A percentile compares a stretch with the other conserved stretches of the same genome.
These are phyloP conservation scores for Pseudozyma sp. DNA, from an alignment of 1,284 basidiomycete species.

Conservation along the genomic window DNA sequence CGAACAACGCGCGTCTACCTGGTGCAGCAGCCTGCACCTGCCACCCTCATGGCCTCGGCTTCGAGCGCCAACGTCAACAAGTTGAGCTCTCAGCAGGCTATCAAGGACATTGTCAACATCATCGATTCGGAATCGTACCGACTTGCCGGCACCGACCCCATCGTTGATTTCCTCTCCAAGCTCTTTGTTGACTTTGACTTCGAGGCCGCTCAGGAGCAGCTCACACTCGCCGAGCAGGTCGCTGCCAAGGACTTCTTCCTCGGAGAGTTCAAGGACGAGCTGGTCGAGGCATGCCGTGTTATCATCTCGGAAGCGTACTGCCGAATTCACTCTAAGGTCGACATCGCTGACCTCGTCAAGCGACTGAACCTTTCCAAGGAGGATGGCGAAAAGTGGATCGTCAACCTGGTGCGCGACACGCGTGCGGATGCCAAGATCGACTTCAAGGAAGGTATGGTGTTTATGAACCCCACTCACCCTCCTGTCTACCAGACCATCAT, in stretches of 20 bases:
- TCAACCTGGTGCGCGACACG: slow-evolving; percentile 96
- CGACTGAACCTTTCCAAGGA: slow-evolving; percentile 89
- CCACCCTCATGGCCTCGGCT: slow-evolving; percentile 45
- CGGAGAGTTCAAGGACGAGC: slow-evolving; percentile 86
- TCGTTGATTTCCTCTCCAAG: slow-evolving; percentile 91
- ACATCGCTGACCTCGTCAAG: slow-evolving; percentile 93
- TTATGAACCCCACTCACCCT: slow-evolving; percentile 88
- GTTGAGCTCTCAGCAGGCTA: slow-evolving; percentile 62
- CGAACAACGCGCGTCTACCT: slow-evolving; percentile 71
- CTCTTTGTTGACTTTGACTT: slow-evolving; percentile 94
- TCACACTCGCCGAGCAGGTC: slow-evolving; percentile 83
- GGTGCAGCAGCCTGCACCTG: slow-evolving; percentile 52
- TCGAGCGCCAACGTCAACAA: slow-evolving; percentile 53
- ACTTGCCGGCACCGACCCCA: slow-evolving; percentile 87
- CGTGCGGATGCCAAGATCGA: slow-evolving; percentile 98
- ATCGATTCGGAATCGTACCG: slow-evolving; percentile 66
- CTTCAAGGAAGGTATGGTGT: slow-evolving; percentile 93
- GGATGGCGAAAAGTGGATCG: slow-evolving; percentile 99
- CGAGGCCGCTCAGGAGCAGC: slow-evolving; percentile 84
- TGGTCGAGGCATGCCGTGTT: slow-evolving; percentile 94
- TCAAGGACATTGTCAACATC: slow-evolving; percentile 65
- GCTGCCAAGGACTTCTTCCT: slow-evolving; percentile 95
- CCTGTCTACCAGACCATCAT: slow-evolving; percentile 95
- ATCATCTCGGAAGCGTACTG: slow-evolving; percentile 97
- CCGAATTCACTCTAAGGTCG: slow-evolving; percentile 94